Evolutionary conservation across 2,329 filamentous ascomycete species (phyloP), one percentile per base, ranked within the genome.

Genomic region (Aspergillus versicolor): DNA sequence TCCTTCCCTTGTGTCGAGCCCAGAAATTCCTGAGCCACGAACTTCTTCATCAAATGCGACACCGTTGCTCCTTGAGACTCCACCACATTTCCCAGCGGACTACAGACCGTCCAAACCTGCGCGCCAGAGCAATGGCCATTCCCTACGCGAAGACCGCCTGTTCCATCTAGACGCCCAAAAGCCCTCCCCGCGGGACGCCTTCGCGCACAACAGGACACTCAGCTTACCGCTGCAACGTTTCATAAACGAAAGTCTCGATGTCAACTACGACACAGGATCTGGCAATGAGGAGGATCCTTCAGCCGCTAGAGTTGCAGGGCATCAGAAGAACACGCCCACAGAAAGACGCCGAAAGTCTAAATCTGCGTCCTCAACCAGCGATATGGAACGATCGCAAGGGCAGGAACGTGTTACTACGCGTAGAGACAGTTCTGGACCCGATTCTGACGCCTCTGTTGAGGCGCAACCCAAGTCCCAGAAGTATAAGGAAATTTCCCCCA

Each of bases 201-300:
- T 71, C 21, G 60, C 67, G n/a, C 68, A 71, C 43, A 69, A 61
- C 47, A 64, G 70, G 24, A 63, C 68, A 0, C 70, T 74, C 9
- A 76, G 73, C 57, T 57, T 75, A 42, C 73, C 73, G 19, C 60
- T 76, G 11, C 69, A 75, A 56, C 70, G 73, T 3, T 76, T 75
- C 41, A 75, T 76, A 46, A 74, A 75, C 43, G 74, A 75, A 44
- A 63, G 72, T 15, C 38, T 70, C 11, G 66, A 72, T n/a, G 46
- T 69, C 17, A 64, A 67, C 24, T 65, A 68, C 49, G 66, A 65
- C 21, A 53, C 58, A 34, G 63, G 64, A 17, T 45, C 56, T 12
- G 53, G 43, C 5, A 46, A 60, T 21, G 61, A 64, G 21, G 24
- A 60, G 40, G 55, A 61, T 38, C 42, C 37, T 24, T 22, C 56